Percentiles rank a stretch among this genome's conserved stretches.
These are phyloP conservation scores for Diplogelasinospora grovesii DNA, from an alignment of 495 filamentous ascomycete genomes.

Conservation along the genomic window DNA sequence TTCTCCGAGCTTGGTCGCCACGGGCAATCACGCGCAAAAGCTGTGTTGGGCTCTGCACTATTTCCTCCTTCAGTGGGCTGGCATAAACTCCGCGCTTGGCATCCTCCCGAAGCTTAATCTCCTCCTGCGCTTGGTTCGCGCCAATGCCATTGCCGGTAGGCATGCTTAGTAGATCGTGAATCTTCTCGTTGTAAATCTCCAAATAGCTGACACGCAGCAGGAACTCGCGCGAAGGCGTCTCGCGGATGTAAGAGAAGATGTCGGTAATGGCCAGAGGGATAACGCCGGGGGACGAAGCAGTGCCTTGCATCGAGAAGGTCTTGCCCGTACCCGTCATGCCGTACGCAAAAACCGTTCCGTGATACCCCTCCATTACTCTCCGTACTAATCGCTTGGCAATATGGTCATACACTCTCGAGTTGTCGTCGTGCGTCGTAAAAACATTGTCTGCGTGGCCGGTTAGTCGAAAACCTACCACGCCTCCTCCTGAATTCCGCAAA, in stretches of 20 bases:
- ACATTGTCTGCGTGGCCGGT: slow-evolving; percentile 68
- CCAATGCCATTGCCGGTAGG: slow-evolving; percentile 45
- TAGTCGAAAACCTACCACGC: slow-evolving; percentile 6
- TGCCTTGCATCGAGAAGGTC: slow-evolving; percentile 99
- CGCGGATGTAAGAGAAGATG: slow-evolving; percentile 97
- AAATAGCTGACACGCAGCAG: slow-evolving; percentile 94
- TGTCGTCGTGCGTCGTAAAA: slow-evolving; percentile 86
- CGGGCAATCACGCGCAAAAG: slow-evolving; percentile 90
- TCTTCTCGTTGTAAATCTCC: slow-evolving; percentile 98
- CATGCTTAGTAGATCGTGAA: slow-evolving; percentile 84
- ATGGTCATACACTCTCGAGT: slow-evolving; percentile 87
- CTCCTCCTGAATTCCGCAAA: neutral
- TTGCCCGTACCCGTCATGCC: slow-evolving; percentile 99
- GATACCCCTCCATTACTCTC: slow-evolving; percentile 97
- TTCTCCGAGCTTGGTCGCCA: slow-evolving; percentile 83
- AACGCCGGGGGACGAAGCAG: slow-evolving; percentile 91
- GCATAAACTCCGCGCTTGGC: slow-evolving; percentile 95
- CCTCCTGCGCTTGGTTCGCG: slow-evolving; percentile 54
- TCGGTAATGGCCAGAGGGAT: slow-evolving; percentile 97
- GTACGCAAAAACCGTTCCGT: slow-evolving; percentile 97
- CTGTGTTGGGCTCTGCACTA: slow-evolving; percentile 95
- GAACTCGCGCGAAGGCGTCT: slow-evolving; percentile 92
- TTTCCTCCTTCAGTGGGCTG: slow-evolving; percentile 93
- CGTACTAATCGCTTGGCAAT: slow-evolving; percentile 90
- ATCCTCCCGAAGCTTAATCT: slow-evolving; percentile 95